Conservation (phyloP, 148 eudicot species). For the Silene uniflora region DNA sequence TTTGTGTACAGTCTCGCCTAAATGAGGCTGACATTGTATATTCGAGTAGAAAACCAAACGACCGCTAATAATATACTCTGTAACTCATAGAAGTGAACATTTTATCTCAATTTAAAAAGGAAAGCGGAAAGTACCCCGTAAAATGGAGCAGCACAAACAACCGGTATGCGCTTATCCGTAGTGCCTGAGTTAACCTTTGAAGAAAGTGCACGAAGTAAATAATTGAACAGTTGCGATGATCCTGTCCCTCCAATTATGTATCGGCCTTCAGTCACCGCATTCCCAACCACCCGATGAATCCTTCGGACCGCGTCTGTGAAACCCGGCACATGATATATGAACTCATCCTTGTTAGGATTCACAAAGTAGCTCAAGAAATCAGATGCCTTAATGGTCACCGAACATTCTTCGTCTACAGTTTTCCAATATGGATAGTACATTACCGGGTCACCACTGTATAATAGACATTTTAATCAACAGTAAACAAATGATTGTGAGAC, state of each 20-base stretch:
- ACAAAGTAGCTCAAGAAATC: slow-evolving; percentile 64
- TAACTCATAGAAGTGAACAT: neutral
- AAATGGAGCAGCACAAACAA: slow-evolving; percentile 58
- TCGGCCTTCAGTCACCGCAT: slow-evolving; percentile 40
- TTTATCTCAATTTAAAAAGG: neutral
- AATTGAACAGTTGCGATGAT: slow-evolving; percentile 56
- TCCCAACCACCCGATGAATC: slow-evolving; percentile 48
- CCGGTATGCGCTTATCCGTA: slow-evolving; percentile 30
- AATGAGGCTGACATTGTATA: too few species aligned
- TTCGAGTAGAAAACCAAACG: too few species aligned
- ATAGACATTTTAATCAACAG: too few species aligned
- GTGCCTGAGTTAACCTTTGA: slow-evolving; percentile 7
- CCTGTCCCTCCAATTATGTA: slow-evolving; percentile 63
- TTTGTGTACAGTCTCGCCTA: too few species aligned
- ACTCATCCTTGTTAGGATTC: slow-evolving; percentile 24
- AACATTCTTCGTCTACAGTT: slow-evolving; percentile 34
- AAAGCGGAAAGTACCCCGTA: slow-evolving; percentile 43
- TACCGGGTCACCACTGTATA: slow-evolving; percentile 70
- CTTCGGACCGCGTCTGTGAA: slow-evolving; percentile 42
- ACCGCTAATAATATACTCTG: too few species aligned
- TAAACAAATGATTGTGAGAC: too few species aligned
- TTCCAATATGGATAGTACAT: slow-evolving; percentile 54
- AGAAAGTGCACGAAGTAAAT: slow-evolving; percentile 48
- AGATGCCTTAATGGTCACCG: slow-evolving; percentile 38
- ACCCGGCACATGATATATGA: slow-evolving; percentile 56